phyloP scores from a whole-genome alignment of 2,329 filamentous ascomycete genomes.

The Exophiala viscosa region DNA sequence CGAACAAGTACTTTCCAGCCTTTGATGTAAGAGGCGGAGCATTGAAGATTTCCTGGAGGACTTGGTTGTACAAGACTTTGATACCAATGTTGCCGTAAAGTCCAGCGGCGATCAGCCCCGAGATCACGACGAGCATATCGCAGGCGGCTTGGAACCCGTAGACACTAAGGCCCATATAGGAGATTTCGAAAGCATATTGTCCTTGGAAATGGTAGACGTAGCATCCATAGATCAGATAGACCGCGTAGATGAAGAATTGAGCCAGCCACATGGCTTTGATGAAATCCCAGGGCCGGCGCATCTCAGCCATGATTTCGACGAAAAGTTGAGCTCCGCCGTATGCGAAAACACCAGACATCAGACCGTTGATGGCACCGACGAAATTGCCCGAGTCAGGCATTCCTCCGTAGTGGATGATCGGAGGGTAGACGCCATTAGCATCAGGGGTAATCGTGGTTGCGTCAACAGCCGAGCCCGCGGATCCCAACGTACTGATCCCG shows the following conservation, averaged over 20 bases:
- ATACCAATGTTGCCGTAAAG: constrained; percentile 43
- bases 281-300: constrained; percentile 29
- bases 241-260: constrained; percentile 24
- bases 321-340: constrained; percentile 33
- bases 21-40: constrained; percentile 38
- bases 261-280: constrained; percentile 23
- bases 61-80: constrained; percentile 45
- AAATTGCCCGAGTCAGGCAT: constrained; percentile 25
- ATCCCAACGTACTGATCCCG: constrained; percentile 28
- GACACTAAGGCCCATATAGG: constrained; percentile 29
- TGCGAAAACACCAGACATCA: constrained; percentile 32
- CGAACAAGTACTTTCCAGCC: constrained; percentile 36
- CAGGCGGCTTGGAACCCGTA: constrained; percentile 35
- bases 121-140: constrained; percentile 32
- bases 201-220: constrained; percentile 29
- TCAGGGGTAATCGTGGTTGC: constrained; percentile 28
- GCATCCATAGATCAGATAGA: constrained; percentile 25
- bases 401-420: constrained; percentile 27
- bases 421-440: constrained; percentile 21
- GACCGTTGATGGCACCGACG: constrained; percentile 29
- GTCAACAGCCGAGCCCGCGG: constrained; percentile 30
- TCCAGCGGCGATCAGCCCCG: constrained; percentile 36
- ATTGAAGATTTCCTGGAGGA: constrained; percentile 41
- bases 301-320: constrained; percentile 34
- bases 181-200: constrained; percentile 23